Evolutionary conservation across 2,329 filamentous ascomycete species (phyloP).

Genomic region (Botrytis deweyae): DNA sequence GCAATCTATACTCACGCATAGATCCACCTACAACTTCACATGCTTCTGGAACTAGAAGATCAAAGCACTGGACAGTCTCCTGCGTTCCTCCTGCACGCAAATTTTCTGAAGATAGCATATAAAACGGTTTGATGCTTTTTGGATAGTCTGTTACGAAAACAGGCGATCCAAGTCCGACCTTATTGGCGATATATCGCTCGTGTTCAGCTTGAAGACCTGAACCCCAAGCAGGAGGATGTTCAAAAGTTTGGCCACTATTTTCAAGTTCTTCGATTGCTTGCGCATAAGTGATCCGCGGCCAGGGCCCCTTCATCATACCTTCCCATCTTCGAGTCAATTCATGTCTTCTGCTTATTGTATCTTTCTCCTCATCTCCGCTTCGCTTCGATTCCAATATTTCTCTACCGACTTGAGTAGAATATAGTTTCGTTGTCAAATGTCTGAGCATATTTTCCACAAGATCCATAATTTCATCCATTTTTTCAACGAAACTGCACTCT

Average conservation of each 20-base stretch:
- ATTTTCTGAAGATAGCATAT: conserved; percentile 62
- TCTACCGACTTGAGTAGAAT: conserved; percentile 48
- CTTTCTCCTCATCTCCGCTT: conserved; percentile 19
- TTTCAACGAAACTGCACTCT: conserved; percentile 76
- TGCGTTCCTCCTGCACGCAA: conserved; percentile 4
- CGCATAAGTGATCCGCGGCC: conserved; percentile 82
- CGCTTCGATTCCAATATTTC: conserved; percentile 46
- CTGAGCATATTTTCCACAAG: conserved; percentile 78
- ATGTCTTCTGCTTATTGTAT: conserved; percentile 26
- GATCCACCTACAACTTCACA: conserved; percentile 70
- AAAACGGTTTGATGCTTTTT: conserved; percentile 87
- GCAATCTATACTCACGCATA: conserved; percentile 65
- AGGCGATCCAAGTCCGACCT: conserved; percentile 56
- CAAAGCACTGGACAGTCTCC: conserved; percentile 67
- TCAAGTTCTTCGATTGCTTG: conserved; percentile 71
- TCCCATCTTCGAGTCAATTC: conserved; percentile 70
- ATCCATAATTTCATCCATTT: conserved; percentile 70
- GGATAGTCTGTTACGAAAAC: conserved; percentile 95
- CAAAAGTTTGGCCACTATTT: conserved; percentile 59
- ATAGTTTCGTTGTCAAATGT: conserved; percentile 47
- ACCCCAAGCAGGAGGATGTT: conserved; percentile 68
- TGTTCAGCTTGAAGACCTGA: conserved; percentile 84
- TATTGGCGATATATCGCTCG: conserved; percentile 79
- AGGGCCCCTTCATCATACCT: conserved; percentile 58
- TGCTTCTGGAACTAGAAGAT: conserved; percentile 66